phyloP scores from a whole-genome alignment of 1,139 yeast species.

The Hansenula sp. region DNA sequence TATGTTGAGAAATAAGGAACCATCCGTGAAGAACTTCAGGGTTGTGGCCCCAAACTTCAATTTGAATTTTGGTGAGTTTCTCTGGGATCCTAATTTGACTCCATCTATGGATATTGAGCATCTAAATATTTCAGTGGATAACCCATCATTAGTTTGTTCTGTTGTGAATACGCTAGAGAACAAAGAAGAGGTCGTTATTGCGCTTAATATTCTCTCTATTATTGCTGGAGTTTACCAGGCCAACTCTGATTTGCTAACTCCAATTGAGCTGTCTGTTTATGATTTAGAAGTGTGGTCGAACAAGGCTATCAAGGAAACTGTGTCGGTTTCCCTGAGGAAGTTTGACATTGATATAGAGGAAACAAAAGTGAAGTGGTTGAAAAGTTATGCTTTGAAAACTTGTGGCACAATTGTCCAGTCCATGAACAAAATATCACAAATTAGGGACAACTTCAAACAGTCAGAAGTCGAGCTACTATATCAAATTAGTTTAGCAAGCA shows the following conservation, averaged over 20 bases:
- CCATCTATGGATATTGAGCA: conserved; percentile 6
- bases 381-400: conserved; percentile 27
- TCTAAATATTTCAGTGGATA: conserved; percentile 5
- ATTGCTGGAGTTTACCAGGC: neutral
- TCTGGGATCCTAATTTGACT: conserved; percentile 9
- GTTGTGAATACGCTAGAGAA: conserved; percentile 2
- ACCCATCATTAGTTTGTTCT: conserved; percentile 16
- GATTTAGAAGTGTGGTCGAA: conserved; percentile 42
- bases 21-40: conserved; percentile 42
- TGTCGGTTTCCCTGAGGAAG: conserved; percentile 34
- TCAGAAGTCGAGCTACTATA: conserved; percentile 43
- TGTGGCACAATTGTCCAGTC: conserved; percentile 12
- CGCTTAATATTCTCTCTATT: conserved; percentile 12
- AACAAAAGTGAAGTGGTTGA: conserved; percentile 36
- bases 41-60: conserved; percentile 46
- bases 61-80: conserved; percentile 4
- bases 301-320: conserved; percentile 23
- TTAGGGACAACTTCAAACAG: conserved; percentile 16
- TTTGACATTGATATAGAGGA: conserved; percentile 33
- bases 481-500: conserved; percentile 60
- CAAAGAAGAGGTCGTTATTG: conserved; percentile 6
- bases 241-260: conserved; percentile 9
- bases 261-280: conserved; percentile 19
- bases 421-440: conserved; percentile 12
- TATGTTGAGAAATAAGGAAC: conserved; percentile 32